These are phyloP conservation scores for Urochloa ruziziensis DNA, from an alignment of 176 grass and related monocot species.

Conservation along the genomic window DNA sequence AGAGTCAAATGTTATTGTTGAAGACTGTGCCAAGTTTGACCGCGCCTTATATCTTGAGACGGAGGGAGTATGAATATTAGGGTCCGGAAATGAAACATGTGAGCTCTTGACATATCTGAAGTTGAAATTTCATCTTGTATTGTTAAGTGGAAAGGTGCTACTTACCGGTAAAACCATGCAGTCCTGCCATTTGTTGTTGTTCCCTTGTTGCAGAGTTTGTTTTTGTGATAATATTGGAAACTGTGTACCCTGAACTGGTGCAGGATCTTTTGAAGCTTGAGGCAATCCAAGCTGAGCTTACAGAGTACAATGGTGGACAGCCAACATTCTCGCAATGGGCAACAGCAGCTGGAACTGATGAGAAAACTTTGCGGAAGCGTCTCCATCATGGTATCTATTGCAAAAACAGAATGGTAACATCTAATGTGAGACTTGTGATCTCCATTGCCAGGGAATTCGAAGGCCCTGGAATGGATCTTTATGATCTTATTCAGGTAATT, in stretches of 20 bases:
- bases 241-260: conserved; percentile 18
- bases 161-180: not conserved
- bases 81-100: not conserved
- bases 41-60: no score
- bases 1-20: no score
- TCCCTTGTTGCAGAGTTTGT: not conserved
- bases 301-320: conserved; percentile 46
- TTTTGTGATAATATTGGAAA: conserved; percentile 20
- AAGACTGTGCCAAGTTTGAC: no score
- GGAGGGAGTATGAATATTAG: not conserved
- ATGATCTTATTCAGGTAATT: conserved; percentile 95
- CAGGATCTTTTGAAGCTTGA: conserved; percentile 83
- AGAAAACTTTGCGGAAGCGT: conserved; percentile 45
- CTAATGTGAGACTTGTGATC: conserved; percentile 84
- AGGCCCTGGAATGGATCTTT: conserved; percentile 51
- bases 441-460: conserved; percentile 85
- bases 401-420: conserved; percentile 82
- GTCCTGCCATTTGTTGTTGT: not conserved
- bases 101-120: not conserved
- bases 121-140: not conserved
- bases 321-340: conserved; percentile 84
- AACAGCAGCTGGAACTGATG: conserved; percentile 57
- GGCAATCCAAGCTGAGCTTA: conserved; percentile 44
- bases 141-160: not conserved
- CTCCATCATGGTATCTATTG: conserved; percentile 59